A percentile compares a stretch with the other conserved stretches of the same genome.
Conservation (phyloP, 2,329 filamentous ascomycete genomes). For the Neurospora crassa region DNA sequence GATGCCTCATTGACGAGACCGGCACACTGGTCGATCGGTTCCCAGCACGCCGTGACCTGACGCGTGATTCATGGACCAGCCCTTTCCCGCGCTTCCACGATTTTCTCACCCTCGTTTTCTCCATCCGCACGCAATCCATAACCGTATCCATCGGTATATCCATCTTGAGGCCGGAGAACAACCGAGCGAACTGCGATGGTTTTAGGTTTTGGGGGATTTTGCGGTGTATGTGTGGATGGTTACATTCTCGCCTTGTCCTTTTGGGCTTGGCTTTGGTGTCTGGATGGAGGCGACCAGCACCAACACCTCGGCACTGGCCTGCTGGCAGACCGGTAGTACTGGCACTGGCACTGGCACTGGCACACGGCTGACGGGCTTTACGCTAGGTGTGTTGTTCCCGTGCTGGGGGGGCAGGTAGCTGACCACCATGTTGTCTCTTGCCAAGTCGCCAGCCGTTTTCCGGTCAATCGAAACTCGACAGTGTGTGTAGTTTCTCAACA, state of each 20-base stretch:
- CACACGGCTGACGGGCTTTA: neutral
- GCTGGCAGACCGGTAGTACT: neutral
- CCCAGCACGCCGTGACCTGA: conserved; percentile 2
- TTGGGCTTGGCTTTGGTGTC: neutral
- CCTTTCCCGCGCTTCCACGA: conserved; percentile 5
- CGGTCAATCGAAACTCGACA: neutral
- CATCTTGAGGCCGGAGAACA: neutral
- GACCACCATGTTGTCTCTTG: neutral
- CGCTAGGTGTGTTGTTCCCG: neutral
- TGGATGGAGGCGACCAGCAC: neutral
- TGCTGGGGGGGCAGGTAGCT: neutral
- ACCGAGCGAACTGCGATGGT: neutral
- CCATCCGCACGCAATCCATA: conserved; percentile 2
- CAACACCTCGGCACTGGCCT: neutral
- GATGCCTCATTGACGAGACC: neutral
- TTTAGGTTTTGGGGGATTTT: neutral
- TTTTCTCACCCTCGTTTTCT: neutral
- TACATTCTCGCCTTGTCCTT: neutral
- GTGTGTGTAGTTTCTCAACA: neutral
- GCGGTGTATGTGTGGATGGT: neutral
- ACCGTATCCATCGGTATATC: neutral
- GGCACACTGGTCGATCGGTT: neutral
- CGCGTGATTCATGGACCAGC: neutral
- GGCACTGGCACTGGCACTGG: neutral
- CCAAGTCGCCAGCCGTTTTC: neutral